Evolutionary conservation across 192 early-diverging fungal genomes (phyloP).

Genomic region (Coemansia erecta): DNA sequence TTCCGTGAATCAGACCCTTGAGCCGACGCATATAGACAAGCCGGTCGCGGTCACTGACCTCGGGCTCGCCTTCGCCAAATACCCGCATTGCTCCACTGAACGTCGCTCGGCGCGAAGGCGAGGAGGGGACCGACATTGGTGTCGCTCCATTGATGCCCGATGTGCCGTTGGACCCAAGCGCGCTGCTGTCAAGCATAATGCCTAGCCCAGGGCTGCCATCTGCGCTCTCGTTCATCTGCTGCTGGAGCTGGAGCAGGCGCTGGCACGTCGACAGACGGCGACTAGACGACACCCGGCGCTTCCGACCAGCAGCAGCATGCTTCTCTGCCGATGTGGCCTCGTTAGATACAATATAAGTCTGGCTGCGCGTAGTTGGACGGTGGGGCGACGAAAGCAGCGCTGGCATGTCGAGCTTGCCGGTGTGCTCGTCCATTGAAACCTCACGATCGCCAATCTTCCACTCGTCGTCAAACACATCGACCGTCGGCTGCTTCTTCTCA

Average conservation of each 20-base stretch:
- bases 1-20: constrained; percentile 44
- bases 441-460: constrained; percentile 8
- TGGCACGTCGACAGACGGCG: constrained; percentile 39
- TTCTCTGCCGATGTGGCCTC: not conserved
- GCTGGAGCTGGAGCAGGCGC: constrained; percentile 33
- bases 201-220: constrained; percentile 12
- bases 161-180: not conserved
- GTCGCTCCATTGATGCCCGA: not conserved
- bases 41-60: constrained; percentile 27
- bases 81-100: constrained; percentile 51
- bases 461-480: constrained; percentile 1
- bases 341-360: not conserved
- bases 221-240: constrained; percentile 5
- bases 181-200: not conserved
- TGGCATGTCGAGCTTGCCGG: constrained; percentile 2
- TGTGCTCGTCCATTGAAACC: constrained; percentile 1
- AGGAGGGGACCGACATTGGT: constrained; percentile 16
- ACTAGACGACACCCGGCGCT: constrained; percentile 20
- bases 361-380: not conserved
- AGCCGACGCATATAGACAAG: constrained; percentile 41
- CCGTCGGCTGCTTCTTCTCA: not conserved
- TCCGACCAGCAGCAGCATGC: constrained; percentile 9
- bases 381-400: not conserved
- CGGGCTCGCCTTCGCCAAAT: constrained; percentile 36
- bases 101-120: constrained; percentile 29